Conservation (phyloP, 169 alveolate species). For the Eimeria sp. region DNA sequence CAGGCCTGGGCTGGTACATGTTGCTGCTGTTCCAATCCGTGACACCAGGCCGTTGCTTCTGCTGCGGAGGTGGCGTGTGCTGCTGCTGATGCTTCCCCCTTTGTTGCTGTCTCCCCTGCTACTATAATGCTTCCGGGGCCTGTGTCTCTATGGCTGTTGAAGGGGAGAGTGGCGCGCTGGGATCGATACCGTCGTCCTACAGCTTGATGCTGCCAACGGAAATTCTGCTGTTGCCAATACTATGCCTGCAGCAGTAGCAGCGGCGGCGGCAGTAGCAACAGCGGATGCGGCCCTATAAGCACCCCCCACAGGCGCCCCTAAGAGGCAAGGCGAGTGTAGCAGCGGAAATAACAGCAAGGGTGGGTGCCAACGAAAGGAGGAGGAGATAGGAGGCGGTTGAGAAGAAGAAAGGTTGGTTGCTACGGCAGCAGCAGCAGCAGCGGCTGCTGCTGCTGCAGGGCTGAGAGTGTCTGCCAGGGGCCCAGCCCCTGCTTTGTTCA, state of each 20-base stretch:
- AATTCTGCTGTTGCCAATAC: background rate
- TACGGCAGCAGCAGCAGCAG: conserved; percentile 43
- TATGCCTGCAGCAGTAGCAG: conserved; percentile 10
- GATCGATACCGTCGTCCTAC: background rate
- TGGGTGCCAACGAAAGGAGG: conserved; percentile 2
- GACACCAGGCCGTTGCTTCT: background rate
- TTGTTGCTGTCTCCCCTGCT: background rate
- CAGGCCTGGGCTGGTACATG: conserved; percentile 78
- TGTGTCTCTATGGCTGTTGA: background rate
- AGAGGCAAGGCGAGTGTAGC: conserved; percentile 14
- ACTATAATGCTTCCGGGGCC: background rate
- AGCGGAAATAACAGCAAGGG: conserved; percentile 11
- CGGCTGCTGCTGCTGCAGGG: conserved; percentile 57
- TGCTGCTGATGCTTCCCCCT: conserved; percentile 15
- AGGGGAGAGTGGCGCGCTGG: background rate
- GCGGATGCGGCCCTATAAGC: background rate
- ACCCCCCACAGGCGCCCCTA: conserved; percentile 11
- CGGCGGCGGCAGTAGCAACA: conserved; percentile 31
- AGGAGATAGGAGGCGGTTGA: conserved; percentile 4
- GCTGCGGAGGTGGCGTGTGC: background rate
- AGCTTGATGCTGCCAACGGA: background rate
- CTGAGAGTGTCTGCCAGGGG: conserved; percentile 26
- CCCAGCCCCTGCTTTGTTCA: conserved; percentile 18
- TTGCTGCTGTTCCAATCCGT: background rate
- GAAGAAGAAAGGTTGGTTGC: background rate